Evolutionary conservation across 257 asterid genomes (phyloP).

Genomic region (Haberlea rhodopensis): DNA sequence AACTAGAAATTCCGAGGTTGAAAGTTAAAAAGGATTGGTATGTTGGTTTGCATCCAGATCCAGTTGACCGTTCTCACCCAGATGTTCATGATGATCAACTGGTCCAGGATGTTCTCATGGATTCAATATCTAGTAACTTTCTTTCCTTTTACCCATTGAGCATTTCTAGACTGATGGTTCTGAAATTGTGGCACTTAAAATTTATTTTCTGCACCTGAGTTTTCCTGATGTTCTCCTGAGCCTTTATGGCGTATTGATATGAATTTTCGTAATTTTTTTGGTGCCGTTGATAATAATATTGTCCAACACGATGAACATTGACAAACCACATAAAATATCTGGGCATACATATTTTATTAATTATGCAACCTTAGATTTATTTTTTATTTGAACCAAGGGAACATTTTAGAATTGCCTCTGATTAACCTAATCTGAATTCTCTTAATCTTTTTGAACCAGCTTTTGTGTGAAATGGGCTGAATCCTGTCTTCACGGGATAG

Average conservation of each 20-base stretch:
- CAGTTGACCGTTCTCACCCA: slow-evolving; percentile 90
- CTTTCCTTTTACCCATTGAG: slow-evolving; percentile 18
- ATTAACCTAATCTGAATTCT: neutral
- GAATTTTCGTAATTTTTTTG: slow-evolving; percentile 1
- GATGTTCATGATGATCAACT: slow-evolving; percentile 84
- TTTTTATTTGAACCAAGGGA: neutral
- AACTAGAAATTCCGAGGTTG: slow-evolving; percentile 82
- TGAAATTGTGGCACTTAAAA: neutral
- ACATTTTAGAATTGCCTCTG: neutral
- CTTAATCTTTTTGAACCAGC: neutral
- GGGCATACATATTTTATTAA: neutral
- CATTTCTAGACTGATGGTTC: slow-evolving; percentile 6
- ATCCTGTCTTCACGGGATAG: neutral
- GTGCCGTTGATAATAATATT: slow-evolving; percentile 9
- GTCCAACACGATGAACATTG: slow-evolving; percentile 19
- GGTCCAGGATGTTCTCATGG: slow-evolving; percentile 56
- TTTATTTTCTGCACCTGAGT: neutral
- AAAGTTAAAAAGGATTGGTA: slow-evolving; percentile 92
- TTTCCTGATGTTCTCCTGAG: slow-evolving; percentile 14
- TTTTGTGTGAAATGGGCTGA: neutral
- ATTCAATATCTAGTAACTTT: slow-evolving; percentile 54
- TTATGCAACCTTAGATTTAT: neutral
- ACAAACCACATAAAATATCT: slow-evolving; percentile 1
- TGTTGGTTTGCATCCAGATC: slow-evolving; percentile 86
- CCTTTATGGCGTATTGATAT: neutral